These are phyloP conservation scores for Ophiostoma sp. DNA, from an alignment of 2,329 filamentous ascomycete genomes.

Conservation along the genomic window DNA sequence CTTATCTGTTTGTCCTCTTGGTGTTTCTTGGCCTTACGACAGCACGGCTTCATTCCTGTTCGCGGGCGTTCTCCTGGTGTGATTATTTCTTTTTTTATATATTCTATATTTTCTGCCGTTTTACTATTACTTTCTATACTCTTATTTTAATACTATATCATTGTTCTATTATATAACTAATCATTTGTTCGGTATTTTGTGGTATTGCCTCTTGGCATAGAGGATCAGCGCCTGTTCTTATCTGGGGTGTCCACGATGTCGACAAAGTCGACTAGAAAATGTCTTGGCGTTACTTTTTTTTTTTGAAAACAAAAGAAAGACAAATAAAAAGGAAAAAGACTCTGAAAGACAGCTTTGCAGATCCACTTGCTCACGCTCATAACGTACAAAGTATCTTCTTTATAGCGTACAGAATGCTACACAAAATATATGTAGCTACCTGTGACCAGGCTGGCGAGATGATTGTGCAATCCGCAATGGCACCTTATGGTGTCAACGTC, in stretches of 20 bases:
- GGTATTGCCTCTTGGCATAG: not conserved
- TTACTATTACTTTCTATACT: too few species aligned
- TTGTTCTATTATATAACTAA: not conserved
- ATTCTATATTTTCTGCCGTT: not conserved
- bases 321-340: not conserved
- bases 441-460: not conserved
- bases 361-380: too few species aligned
- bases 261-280: not conserved
- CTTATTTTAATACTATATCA: not conserved
- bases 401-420: too few species aligned
- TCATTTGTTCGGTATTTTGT: conserved; percentile 2
- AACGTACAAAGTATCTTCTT: too few species aligned
- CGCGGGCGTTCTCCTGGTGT: not conserved
- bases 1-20: conserved; percentile 13
- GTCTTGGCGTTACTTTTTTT: not conserved
- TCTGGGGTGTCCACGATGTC: conserved; percentile 8
- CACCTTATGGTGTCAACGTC: not conserved
- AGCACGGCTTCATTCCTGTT: not conserved
- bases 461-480: conserved; percentile 4
- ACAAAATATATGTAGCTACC: too few species aligned
- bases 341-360: too few species aligned
- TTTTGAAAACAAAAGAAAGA: not conserved
- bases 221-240: conserved; percentile 1
- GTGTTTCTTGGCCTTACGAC: conserved; percentile 1
- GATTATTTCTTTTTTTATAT: too few species aligned